Base-by-base conservation (phyloP, 2,329 filamentous ascomycete genomes). In the Biscogniauxia sp. region DNA sequence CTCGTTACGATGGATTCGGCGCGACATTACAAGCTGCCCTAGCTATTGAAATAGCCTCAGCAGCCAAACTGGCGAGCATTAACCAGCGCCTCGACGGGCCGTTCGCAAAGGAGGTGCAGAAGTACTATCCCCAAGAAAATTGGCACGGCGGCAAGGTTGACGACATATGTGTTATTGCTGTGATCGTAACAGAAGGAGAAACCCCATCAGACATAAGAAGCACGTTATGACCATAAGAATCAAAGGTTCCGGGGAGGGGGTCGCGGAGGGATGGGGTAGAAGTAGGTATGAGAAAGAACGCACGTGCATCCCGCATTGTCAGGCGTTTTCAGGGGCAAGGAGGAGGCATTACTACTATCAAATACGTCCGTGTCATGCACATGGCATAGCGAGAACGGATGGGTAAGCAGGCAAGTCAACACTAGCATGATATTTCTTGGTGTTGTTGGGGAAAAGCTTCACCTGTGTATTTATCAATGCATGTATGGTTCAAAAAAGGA, bases 121-220 rank as follows among this genome's bases (percentile, higher is more conserved):
- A 88, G 71, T 88, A 91, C 72, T 96, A 91, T 68, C 94, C 95
- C 0, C 82, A 88, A 45, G 94, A 98, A 75, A 86, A 88, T 61
- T 99, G 92, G 86, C 87, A 87, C 61, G 95, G 95, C 60, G 95
- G 95, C 56, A 99, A 99, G 76, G 86, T 96, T 20, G 95, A 99
- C 73, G 95, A 99, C 75, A 97, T 99, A 61, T 94, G 92, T 70
- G 92, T 92, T 4, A 81, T 99, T 55, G 88, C 93, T 15, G 86
- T 88, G 32, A 80, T 97, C 28, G 92, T 91, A 1, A 87, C 91
- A 8, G 88, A 93, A 67, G 85, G 88, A 28, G 68, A 63, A 26
- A 70, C 69, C 54, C 28, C 37, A 20, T 60, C 66, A 23, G 58
- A 63, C 41, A 62, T 66, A 26, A 67, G 68, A 56, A 69, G 67